phyloP scores from a whole-genome alignment of 2,329 filamentous ascomycete species.

The Fonsecaea multimorphosa region DNA sequence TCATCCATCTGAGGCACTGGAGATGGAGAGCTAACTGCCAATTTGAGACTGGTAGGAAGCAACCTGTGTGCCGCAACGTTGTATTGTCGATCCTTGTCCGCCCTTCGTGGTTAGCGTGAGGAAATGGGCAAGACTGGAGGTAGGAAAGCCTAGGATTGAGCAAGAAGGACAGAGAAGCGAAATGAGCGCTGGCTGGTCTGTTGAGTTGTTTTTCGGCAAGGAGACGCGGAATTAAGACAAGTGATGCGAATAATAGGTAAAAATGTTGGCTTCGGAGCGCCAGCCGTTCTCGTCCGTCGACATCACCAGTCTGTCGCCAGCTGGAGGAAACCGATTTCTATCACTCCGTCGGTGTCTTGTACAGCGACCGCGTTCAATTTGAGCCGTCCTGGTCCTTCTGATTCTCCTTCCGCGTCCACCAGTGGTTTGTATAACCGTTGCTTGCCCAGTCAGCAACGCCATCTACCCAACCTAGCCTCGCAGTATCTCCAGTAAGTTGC shows the following conservation, averaged over 20 bases:
- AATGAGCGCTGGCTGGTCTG: background rate
- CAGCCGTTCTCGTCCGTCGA: background rate
- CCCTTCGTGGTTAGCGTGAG: background rate
- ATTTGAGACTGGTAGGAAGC: background rate
- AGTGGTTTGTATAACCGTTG: background rate
- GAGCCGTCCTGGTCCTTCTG: background rate
- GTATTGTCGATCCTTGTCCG: background rate
- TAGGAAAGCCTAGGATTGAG: background rate
- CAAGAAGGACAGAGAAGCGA: background rate
- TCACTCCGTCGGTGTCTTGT: background rate
- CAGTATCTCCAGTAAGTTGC: slow-evolving; percentile 4
- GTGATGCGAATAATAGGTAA: background rate
- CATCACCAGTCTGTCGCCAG: background rate
- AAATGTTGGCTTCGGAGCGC: background rate
- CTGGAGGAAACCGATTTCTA: background rate
- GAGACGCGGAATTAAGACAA: background rate
- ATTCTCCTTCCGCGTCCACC: background rate
- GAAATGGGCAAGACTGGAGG: background rate
- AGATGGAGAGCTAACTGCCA: background rate
- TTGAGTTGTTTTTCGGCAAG: background rate
- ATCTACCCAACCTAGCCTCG: background rate
- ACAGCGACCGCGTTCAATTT: background rate
- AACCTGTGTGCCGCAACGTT: background rate
- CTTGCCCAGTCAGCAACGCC: background rate
- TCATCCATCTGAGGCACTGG: background rate